Evolutionary conservation across 352 stramenopile genomes (phyloP).

Genomic region (Pythium insidiosum): DNA sequence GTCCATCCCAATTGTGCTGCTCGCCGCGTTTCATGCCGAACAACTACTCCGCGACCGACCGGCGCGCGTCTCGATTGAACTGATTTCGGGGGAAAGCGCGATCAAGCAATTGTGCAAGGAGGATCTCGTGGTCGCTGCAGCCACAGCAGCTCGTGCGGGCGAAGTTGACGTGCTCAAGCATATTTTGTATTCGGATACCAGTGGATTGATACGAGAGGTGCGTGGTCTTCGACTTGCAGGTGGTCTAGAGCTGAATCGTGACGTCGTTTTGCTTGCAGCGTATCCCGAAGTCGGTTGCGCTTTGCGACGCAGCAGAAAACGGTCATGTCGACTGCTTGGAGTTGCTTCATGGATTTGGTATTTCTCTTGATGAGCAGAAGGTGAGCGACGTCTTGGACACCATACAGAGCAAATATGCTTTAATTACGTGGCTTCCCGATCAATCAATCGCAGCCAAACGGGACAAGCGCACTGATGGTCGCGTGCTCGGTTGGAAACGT

Average conservation of each 20-base stretch:
- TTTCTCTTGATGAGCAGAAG: slow-evolving; percentile 82
- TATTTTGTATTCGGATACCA: slow-evolving; percentile 59
- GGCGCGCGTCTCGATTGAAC: slow-evolving; percentile 48
- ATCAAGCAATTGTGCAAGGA: slow-evolving; percentile 59
- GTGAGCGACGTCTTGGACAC: slow-evolving; percentile 10
- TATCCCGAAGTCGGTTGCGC: slow-evolving; percentile 63
- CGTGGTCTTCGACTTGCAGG: slow-evolving; percentile 2
- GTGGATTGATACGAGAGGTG: slow-evolving; percentile 52
- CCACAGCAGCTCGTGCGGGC: slow-evolving; percentile 58
- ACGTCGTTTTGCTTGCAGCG: slow-evolving; percentile 25
- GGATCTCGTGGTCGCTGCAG: slow-evolving; percentile 65
- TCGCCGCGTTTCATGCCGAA: slow-evolving; percentile 74
- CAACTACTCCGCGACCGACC: slow-evolving; percentile 52
- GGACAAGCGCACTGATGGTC: slow-evolving; percentile 77
- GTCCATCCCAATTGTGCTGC: slow-evolving; percentile 66
- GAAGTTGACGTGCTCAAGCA: slow-evolving; percentile 71
- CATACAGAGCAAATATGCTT: slow-evolving; percentile 2
- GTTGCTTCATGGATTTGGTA: slow-evolving; percentile 66
- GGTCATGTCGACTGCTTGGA: slow-evolving; percentile 80
- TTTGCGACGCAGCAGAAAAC: slow-evolving; percentile 78
- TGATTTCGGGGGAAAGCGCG: slow-evolving; percentile 59
- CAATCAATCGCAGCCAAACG: slow-evolving; percentile 56
- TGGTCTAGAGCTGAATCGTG: background rate
- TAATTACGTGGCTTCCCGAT: too few species aligned
- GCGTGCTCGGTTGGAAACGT: slow-evolving; percentile 82